Conservation (phyloP, 495 filamentous ascomycete genomes). For the Penicillium cosmopolitanum region DNA sequence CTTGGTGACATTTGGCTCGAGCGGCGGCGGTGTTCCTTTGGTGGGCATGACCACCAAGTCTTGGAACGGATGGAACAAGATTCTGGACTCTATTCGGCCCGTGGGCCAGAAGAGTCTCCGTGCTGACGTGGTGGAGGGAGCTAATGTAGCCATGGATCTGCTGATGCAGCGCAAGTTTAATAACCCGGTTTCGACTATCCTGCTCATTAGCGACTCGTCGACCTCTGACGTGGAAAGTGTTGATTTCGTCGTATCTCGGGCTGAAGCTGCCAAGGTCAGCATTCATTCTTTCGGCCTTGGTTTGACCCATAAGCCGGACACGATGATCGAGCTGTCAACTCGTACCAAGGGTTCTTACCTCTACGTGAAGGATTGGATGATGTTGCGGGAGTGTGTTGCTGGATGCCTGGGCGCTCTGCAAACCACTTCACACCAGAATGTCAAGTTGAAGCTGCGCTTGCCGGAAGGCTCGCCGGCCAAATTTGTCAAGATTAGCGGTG, state of each 20-base stretch:
- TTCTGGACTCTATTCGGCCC: conserved; percentile 86
- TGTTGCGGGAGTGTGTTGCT: conserved; percentile 95
- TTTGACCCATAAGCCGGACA: conserved; percentile 97
- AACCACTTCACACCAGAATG: conserved; percentile 97
- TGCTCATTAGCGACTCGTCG: conserved; percentile 98
- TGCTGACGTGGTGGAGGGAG: conserved; percentile 95
- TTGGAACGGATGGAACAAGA: conserved; percentile 89
- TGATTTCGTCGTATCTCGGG: conserved; percentile 97
- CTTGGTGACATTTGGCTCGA: conserved; percentile 95
- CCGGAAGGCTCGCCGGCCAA: conserved; percentile 97
- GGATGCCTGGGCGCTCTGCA: conserved; percentile 95
- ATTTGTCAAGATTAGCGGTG: conserved; percentile 98
- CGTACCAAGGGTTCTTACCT: conserved; percentile 96
- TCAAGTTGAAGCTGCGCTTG: conserved; percentile 91
- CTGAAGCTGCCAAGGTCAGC: conserved; percentile 95
- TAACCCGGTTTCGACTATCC: conserved; percentile 94
- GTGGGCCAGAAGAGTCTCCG: conserved; percentile 96
- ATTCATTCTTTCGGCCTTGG: conserved; percentile 98
- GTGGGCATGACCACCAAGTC: conserved; percentile 97
- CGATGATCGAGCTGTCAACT: conserved; percentile 96
- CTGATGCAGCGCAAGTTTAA: conserved; percentile 97
- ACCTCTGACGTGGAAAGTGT: conserved; percentile 95
- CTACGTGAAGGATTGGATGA: conserved; percentile 99
- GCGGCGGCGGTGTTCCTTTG: conserved; percentile 87
- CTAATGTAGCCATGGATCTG: conserved; percentile 98